Percentiles rank a stretch among this genome's conserved stretches.
Evolutionary conservation across 2,329 filamentous ascomycete species (phyloP).

Genomic region (Orbilia quercus): DNA sequence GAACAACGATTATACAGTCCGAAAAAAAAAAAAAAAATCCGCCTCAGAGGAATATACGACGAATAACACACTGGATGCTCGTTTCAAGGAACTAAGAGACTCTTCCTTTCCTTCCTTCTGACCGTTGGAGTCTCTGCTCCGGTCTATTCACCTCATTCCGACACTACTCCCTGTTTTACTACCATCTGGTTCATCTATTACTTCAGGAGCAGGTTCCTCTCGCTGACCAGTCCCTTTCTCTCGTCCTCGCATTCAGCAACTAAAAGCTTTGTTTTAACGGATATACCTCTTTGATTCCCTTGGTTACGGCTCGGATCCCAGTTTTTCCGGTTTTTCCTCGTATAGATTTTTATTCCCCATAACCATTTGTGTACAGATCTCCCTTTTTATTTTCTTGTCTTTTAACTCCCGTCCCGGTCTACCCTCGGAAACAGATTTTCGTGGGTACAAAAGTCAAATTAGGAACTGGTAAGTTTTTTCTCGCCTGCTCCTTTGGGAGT

Average conservation of each 20-base stretch:
- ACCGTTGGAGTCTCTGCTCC: conserved; percentile 53
- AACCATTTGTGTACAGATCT: conserved; percentile 26
- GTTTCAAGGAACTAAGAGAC: conserved; percentile 37
- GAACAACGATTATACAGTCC: conserved; percentile 1
- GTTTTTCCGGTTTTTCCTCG: conserved; percentile 4
- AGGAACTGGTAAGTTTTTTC: conserved; percentile 56
- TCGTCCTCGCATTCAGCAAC: conserved; percentile 2
- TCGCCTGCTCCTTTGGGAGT: conserved; percentile 20
- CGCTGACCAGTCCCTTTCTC: conserved; percentile 33
- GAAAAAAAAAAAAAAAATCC: too few species aligned
- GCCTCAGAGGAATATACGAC: not conserved
- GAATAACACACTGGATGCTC: conserved; percentile 45
- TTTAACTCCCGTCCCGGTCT: conserved; percentile 29
- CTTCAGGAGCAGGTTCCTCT: conserved; percentile 55
- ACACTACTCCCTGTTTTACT: not conserved
- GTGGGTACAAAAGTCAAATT: conserved; percentile 37
- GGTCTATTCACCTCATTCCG: conserved; percentile 47
- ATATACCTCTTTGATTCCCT: conserved; percentile 48
- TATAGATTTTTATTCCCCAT: conserved; percentile 47
- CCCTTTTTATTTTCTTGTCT: conserved; percentile 21
- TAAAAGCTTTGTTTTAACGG: conserved; percentile 56
- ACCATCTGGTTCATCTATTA: conserved; percentile 39
- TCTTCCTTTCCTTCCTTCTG: conserved; percentile 33
- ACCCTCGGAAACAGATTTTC: conserved; percentile 42
- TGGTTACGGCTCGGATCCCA: conserved; percentile 47